Evolutionary conservation across 257 asterid species (phyloP).

Genomic region (Solanum corneliomulleri): DNA sequence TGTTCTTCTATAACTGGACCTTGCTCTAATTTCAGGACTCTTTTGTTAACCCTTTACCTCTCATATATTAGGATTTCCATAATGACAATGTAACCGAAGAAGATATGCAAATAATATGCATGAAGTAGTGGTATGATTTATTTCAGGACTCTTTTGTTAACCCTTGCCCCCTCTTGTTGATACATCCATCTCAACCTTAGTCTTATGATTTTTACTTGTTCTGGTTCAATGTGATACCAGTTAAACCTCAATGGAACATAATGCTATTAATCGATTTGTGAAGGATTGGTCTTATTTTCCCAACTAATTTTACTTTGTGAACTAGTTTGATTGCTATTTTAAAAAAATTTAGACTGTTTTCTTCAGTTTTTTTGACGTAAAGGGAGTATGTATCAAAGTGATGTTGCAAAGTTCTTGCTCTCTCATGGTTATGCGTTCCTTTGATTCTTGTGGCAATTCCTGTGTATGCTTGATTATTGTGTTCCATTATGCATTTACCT

Average conservation of each 20-base stretch:
- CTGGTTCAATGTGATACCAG: background rate
- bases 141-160: background rate
- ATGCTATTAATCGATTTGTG: background rate
- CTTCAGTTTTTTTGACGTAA: background rate
- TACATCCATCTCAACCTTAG: background rate
- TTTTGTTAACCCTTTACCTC: background rate
- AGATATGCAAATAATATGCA: background rate
- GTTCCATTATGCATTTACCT: background rate
- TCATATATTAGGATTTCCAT: background rate
- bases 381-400: background rate
- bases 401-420: background rate
- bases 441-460: background rate
- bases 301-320: background rate
- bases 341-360: background rate
- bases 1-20: background rate
- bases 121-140: background rate
- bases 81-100: background rate
- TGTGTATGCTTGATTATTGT: background rate
- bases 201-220: background rate
- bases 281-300: background rate
- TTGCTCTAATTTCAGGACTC: background rate
- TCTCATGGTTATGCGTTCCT: background rate
- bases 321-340: background rate
- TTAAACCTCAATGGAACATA: background rate
- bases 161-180: background rate